Conservation (phyloP, 2,329 filamentous ascomycete species). For the Fusarium brevicatenulatum region DNA sequence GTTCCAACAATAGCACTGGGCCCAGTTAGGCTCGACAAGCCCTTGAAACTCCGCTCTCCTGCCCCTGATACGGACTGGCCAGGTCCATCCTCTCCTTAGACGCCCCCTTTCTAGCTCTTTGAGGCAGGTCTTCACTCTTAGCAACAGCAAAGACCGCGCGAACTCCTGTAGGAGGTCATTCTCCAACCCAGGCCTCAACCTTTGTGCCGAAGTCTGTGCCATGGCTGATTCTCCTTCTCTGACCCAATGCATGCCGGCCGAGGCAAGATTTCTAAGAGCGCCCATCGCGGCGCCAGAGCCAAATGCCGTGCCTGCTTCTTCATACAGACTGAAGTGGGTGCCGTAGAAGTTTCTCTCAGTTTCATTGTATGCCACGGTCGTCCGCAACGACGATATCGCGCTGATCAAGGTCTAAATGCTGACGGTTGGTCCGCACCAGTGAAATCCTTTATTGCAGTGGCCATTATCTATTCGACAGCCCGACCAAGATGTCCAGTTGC, state of each 20-base stretch:
- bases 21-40: not conserved
- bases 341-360: not conserved
- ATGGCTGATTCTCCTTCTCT: not conserved
- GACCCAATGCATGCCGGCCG: not conserved
- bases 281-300: not conserved
- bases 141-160: not conserved
- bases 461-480: not conserved
- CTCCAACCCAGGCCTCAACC: too few species aligned
- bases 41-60: not conserved
- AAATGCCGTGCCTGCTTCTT: not conserved
- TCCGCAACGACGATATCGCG: not conserved
- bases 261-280: not conserved
- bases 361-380: not conserved
- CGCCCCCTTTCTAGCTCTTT: not conserved
- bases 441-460: not conserved
- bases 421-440: not conserved
- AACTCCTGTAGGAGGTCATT: too few species aligned
- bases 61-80: not conserved
- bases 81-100: not conserved
- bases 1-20: not conserved
- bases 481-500: not conserved
- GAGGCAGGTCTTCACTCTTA: not conserved
- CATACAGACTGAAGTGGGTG: not conserved
- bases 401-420: not conserved
- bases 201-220: not conserved